Base-by-base conservation (phyloP, 495 filamentous ascomycete genomes). In the Aspergillus asperescens region DNA sequence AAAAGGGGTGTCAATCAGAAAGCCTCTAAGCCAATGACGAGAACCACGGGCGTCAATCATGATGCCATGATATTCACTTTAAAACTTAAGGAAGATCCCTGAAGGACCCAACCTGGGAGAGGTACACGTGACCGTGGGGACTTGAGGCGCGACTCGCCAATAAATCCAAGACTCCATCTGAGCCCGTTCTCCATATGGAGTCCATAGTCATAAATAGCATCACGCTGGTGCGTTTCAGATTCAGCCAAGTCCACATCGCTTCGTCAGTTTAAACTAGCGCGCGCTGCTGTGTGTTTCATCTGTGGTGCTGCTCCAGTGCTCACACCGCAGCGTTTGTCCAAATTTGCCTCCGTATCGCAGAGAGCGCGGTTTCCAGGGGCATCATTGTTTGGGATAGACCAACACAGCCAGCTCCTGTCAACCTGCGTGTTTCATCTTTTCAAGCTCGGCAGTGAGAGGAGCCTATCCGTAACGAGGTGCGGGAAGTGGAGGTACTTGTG, bases 271-370 rank as follows among this genome's bases (percentile, higher is more conserved):
- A 41, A 44, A 35, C 50, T 57, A 55, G 58, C 54, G 58, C 58
- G 54, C 54, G 43, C 54, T 47, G 29, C 35, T 52, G 48, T 52
- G 44, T 57, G 58, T 60, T 60, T 60, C 58, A 60, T 23, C 53
- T 53, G 52, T 31, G 16, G 23, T 23, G 19, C 46, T 29, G 32
- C 31, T 35, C 25, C 5, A 5, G 25, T 4, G 5, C 25, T 42
- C 35, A 47, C 18, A 31, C 28, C 15, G 27, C 34, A 23, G 34
- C 24, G 19, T 29, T 41, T 24, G 23, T 40, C 39, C 25, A 24
- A 16, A 34, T 42, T 49, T 24, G 32, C 18, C 35, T 27, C 32
- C 15, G 9, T 35, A 48, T 42, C n/a, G 27, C 31, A 13, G 27
- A 42, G 54, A 29, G 47, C 48, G 37, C 52, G 13, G 38, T 34